phyloP scores from a whole-genome alignment of 345 rosid species.

The Noccaea bulbosa region DNA sequence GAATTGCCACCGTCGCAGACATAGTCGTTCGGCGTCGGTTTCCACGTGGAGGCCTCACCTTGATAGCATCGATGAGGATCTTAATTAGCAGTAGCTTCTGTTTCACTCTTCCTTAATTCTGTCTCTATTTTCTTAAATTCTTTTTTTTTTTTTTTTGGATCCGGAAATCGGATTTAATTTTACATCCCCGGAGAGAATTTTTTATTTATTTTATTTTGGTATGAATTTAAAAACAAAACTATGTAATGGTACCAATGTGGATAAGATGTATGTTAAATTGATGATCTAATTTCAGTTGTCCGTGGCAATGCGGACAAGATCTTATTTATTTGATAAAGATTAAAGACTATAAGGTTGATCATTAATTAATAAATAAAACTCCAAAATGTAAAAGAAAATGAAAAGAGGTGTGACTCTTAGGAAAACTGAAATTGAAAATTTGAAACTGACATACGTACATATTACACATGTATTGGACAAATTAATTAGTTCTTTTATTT shows the following conservation, averaged over 20 bases:
- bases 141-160: constrained; percentile 22
- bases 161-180: constrained; percentile 34
- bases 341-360: no score
- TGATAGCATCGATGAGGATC: constrained; percentile 75
- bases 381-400: neutral
- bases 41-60: constrained; percentile 80
- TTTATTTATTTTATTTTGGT: constrained; percentile 14
- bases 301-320: constrained; percentile 19
- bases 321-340: no score
- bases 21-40: constrained; percentile 54
- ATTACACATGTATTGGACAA: neutral
- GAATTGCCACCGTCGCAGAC: constrained; percentile 52
- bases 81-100: constrained; percentile 31
- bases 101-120: constrained; percentile 12
- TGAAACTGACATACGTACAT: neutral
- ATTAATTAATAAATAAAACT: neutral
- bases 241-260: constrained; percentile 37
- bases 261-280: constrained; percentile 41
- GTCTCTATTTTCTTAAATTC: constrained; percentile 34
- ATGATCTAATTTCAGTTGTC: constrained; percentile 7
- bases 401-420: no score
- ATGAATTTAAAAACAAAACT: constrained; percentile 15
- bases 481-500: neutral
- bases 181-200: constrained; percentile 21
- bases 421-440: neutral